Evolutionary conservation across 306 rosid genomes (phyloP), one percentile per base, ranked within the genome.

Genomic region (Acmispon strigosus): DNA sequence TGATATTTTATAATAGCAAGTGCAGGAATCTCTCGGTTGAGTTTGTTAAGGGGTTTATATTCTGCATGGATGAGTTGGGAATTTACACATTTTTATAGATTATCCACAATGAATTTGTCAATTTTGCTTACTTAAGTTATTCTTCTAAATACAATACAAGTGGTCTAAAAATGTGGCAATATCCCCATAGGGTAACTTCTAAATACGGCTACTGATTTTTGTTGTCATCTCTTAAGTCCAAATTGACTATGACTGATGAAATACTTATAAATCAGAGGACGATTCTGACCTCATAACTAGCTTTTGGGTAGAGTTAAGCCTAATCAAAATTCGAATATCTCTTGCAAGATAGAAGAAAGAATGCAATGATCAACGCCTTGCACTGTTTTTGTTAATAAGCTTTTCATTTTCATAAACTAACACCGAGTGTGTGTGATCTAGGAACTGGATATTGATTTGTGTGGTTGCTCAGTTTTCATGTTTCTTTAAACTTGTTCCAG

Each of bases 401-500:
- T 48, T 58, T 58, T 75, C 14, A 27, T 44, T 56, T 44, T 6
- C 73, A 6, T 29, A 3, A 43, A 16, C 22, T 48, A 47, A 56
- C 58, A 4, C 18, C n/a, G 15, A 22, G 41, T 58, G 63, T 15
- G 37, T 27, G 36, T 52, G 5, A 65, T 64, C 14, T 73, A 41
- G 22, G 70, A 62, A 52, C 16, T 34, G 68, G 62, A 53, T 64
- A 18, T 41, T 75, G 37, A 70, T 42, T 16, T 32, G 24, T 68
- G 14, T 9, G 7, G 69, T 4, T 55, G 37, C 24, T 76, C 41
- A 45, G 34, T 15, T 63, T 43, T 72, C 12, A 34, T 47, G 7
- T 8, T 64, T 10, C 68, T 57, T 22, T 62, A 15, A 62, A 41
- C 39, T 71, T 86, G 67, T 27, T 85, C 60, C 85, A 95, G 99